A percentile compares a stretch with the other conserved stretches of the same genome.
These are phyloP conservation scores for Eucalyptus curtisii DNA, from an alignment of 345 rosid genomes.

Conservation along the genomic window DNA sequence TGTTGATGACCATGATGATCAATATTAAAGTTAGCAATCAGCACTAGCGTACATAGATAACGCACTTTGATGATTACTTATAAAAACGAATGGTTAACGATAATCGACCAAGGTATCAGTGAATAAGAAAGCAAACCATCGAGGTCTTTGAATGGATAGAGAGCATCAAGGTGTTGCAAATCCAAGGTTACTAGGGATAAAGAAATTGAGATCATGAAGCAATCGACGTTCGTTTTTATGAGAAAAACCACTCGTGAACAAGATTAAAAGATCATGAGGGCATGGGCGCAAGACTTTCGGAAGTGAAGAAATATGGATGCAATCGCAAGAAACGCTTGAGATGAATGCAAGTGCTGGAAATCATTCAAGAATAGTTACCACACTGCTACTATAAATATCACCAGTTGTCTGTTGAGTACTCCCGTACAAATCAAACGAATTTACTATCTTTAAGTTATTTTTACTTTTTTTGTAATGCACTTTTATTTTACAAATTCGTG, in stretches of 20 bases:
- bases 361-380: background rate
- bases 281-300: background rate
- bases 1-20: background rate
- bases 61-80: background rate
- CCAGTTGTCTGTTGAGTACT: too few species aligned
- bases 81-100: too few species aligned
- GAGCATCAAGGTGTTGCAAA: background rate
- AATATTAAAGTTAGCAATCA: background rate
- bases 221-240: too few species aligned
- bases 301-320: background rate
- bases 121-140: background rate
- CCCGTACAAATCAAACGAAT: too few species aligned
- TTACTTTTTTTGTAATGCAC: background rate
- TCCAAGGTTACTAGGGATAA: background rate
- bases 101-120: too few species aligned
- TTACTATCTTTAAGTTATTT: too few species aligned
- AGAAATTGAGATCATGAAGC: background rate
- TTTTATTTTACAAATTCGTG: background rate
- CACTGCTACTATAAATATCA: too few species aligned
- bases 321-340: too few species aligned
- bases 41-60: background rate
- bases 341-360: background rate
- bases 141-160: background rate
- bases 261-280: background rate
- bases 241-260: background rate